Evolutionary conservation across 495 filamentous ascomycete genomes (phyloP), one percentile per base, ranked within the genome.

Genomic region (Jackrogersella multiformis): DNA sequence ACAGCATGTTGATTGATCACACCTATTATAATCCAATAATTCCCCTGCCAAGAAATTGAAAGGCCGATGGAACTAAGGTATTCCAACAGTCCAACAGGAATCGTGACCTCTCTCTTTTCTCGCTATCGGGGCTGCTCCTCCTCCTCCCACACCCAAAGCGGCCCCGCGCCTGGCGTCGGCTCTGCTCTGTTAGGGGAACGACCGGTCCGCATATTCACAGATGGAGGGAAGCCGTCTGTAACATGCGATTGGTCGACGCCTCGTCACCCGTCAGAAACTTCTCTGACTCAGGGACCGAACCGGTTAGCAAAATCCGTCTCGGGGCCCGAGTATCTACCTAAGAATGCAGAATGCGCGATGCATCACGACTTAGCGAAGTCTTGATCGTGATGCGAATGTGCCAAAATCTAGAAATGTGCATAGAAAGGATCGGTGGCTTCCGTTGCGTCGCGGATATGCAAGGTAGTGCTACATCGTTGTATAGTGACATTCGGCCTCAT

Each of bases 361-460:
- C 39, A 32, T 58, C 53, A 23, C 42, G 41, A 60, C 24, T 56
- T 56, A 44, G 59, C 56, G 34, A 69, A 51, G 41, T n/a, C 30
- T 15, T 39, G 51, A 57, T 61, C 42, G 52, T 34, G 55, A 64
- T 61, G 36, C 41, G 32, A 35, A 45, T 23, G 61, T 36, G 56
- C 42, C 30, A 20, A 41, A 54, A 70, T 42, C 53, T 32, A 60
- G 26, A 61, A 63, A 60, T 56, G 49, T 35, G 66, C 63, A 69
- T 62, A 49, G 60, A 68, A 70, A 68, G 64, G 60, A 58, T 49
- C 24, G 62, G n/a, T 53, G 44, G 61, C 65, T 73, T 62, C 55
- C 45, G 48, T 62, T 57, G 58, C 67, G 68, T 64, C 61, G 63
- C 61, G 70, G 72, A 70, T 68, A 70, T 72, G 69, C 61, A 68